Conservation (phyloP, 495 filamentous ascomycete genomes). For the Neurospora sublineolata region DNA sequence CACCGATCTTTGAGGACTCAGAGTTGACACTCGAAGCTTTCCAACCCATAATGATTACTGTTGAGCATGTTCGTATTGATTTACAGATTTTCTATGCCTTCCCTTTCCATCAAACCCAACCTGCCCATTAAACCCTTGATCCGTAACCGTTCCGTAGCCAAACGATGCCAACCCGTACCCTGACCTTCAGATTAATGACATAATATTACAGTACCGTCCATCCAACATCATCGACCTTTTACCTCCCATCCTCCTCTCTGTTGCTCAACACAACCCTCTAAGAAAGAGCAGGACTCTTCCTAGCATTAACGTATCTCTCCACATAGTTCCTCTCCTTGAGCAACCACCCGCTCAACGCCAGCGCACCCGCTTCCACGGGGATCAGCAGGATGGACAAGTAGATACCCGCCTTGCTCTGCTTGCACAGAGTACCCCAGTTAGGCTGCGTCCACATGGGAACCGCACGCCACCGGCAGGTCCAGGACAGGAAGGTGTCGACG, state of each 20-base stretch:
- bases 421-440: slow-evolving; percentile 38
- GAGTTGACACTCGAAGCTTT: neutral
- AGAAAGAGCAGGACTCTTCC: slow-evolving; percentile 12
- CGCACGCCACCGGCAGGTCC: slow-evolving; percentile 42
- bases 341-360: slow-evolving; percentile 30
- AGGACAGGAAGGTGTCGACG: slow-evolving; percentile 39
- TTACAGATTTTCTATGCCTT: neutral
- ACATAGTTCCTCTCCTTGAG: slow-evolving; percentile 28
- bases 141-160: neutral
- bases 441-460: slow-evolving; percentile 35
- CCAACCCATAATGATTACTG: neutral
- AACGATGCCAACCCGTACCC: neutral
- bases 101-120: neutral
- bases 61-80: neutral
- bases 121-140: neutral
- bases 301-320: slow-evolving; percentile 11
- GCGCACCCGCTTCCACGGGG: slow-evolving; percentile 34
- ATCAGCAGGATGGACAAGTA: slow-evolving; percentile 41
- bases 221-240: neutral
- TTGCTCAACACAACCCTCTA: neutral
- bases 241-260: neutral
- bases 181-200: neutral
- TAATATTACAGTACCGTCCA: neutral
- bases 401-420: slow-evolving; percentile 36
- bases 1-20: neutral